These are phyloP conservation scores for Rhodosporidiobolus sp. DNA, from an alignment of 768 basidiomycete genomes.

Conservation along the genomic window DNA sequence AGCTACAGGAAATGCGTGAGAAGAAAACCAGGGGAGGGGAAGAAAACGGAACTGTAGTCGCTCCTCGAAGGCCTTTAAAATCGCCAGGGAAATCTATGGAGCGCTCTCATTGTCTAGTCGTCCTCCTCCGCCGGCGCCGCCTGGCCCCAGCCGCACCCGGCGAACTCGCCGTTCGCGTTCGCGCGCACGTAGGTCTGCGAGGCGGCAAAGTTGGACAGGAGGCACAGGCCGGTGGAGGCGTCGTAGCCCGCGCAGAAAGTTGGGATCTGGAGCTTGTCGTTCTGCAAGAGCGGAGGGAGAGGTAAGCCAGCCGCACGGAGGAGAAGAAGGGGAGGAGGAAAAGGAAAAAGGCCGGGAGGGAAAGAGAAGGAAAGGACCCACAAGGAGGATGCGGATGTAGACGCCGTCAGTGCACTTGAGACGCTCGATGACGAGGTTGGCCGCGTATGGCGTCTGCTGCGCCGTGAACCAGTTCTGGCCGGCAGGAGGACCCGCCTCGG, in stretches of 20 bases:
- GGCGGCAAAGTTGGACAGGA: constrained; percentile 62
- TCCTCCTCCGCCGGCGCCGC: too few species aligned
- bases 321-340: background rate
- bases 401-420: constrained; percentile 54
- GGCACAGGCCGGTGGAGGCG: constrained; percentile 60
- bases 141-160: too few species aligned
- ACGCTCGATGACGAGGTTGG: constrained; percentile 69
- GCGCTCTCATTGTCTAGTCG: too few species aligned
- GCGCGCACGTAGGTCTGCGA: constrained; percentile 68
- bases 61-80: too few species aligned
- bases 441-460: constrained; percentile 69
- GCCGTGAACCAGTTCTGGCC: constrained; percentile 58
- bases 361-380: background rate
- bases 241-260: constrained; percentile 60
- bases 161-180: constrained; percentile 46
- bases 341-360: too few species aligned
- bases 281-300: constrained; percentile 41
- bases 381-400: constrained; percentile 66
- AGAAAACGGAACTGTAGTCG: too few species aligned
- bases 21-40: too few species aligned
- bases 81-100: too few species aligned
- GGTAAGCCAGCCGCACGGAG: background rate
- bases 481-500: background rate
- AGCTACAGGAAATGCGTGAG: too few species aligned
- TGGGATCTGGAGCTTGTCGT: constrained; percentile 65